Percentiles rank a stretch among this genome's conserved stretches.
Evolutionary conservation across 345 rosid genomes (phyloP).

Genomic region (Brassica juncea): DNA sequence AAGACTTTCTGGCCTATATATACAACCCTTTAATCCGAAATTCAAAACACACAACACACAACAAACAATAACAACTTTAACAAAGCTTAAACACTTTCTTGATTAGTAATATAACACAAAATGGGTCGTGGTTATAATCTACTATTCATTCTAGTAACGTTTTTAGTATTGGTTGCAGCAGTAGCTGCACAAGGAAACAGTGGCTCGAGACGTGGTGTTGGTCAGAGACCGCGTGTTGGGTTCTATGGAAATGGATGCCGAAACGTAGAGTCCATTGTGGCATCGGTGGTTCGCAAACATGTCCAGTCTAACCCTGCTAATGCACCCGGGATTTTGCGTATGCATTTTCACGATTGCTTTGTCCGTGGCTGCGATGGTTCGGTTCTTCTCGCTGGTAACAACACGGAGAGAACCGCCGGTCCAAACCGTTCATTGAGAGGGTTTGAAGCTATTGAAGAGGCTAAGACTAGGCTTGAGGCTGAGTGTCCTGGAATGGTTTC

Average conservation of each 20-base stretch:
- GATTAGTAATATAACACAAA: conserved; percentile 2
- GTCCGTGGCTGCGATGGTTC: conserved; percentile 48
- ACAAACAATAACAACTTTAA: conserved; percentile 13
- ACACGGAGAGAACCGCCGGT: conserved; percentile 40
- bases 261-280: conserved; percentile 32
- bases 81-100: conserved; percentile 16
- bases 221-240: conserved; percentile 27
- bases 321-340: conserved; percentile 42
- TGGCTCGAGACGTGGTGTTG: conserved; percentile 14
- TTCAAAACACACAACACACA: conserved; percentile 27
- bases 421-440: conserved; percentile 42
- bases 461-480: conserved; percentile 40
- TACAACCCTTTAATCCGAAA: conserved; percentile 22
- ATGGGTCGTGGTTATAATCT: conserved; percentile 23
- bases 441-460: conserved; percentile 46
- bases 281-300: conserved; percentile 33
- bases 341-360: conserved; percentile 49
- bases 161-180: conserved; percentile 14
- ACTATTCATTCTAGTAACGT: conserved; percentile 17
- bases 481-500: conserved; percentile 49
- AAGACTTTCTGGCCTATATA: conserved; percentile 26
- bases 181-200: conserved; percentile 20
- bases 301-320: conserved; percentile 33
- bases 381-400: conserved; percentile 35
- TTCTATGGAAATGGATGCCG: conserved; percentile 31